Evolutionary conservation across 108 stramenopile species (phyloP), one percentile per base, ranked within the genome.

Genomic region (Cylindrotheca closterium): DNA sequence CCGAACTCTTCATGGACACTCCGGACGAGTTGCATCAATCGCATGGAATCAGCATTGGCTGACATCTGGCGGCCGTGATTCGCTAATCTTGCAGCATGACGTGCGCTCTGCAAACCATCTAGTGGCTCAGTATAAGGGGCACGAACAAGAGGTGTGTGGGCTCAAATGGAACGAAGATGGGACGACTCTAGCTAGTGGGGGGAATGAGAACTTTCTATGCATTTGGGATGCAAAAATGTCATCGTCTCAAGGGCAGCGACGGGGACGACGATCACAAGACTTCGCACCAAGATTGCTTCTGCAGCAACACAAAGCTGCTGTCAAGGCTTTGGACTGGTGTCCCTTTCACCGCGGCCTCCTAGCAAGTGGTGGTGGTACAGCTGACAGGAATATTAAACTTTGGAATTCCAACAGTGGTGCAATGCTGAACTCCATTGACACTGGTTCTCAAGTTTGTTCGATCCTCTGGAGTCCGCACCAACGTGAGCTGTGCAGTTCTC

Each of bases 261-360:
- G 63, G 47, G 32, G 63, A 46, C 42, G 67, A 45, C 46, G 56
- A 63, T 56, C 67, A 71, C 58, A 65, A 58, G 84, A 96, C 37
- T 73, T 92, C 55, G 72, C 93, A 83, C 93, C 96, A 10, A 77
- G 92, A 12, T 70, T 85, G 45, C 57, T 81, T 19, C 61, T 98
- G 29, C 80, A 87, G n/a, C 90, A 98, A 45, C 99, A 99, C 79
- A 85, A 88, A 66, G 99, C 99, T 21, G 98, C 99, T 1, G 99
- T 99, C 30, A 99, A 99, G 75, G 99, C 99, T 0, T 68, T 99
- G 45, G 98, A 97, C 23, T 99, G 99, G 99, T 97, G 92, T 70
- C 99, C 99, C 2, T 95, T 95, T 71, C 87, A 98, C 58, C 91
- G 97, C 30, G 96, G 96, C 51, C 58, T 96, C n/a, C 83, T 99